Conservation (phyloP, 257 asterid genomes). For the Ilex asprella region DNA sequence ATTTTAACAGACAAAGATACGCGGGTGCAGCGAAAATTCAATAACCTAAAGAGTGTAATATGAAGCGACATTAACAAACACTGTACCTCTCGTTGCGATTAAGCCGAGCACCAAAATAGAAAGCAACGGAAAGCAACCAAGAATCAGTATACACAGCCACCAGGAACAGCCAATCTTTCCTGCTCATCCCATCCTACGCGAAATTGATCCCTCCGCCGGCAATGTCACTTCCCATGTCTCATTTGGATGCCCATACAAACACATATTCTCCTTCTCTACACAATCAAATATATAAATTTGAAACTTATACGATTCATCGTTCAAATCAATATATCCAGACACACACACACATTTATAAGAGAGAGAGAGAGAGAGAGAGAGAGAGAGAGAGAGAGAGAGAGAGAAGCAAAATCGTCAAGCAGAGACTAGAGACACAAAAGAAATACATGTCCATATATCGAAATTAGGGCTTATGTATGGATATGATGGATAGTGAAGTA, state of each 20-base stretch:
- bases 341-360: neutral
- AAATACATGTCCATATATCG: too few relatives aligned
- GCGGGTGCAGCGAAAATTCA: too few relatives aligned
- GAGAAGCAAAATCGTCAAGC: neutral
- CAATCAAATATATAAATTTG: neutral
- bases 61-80: neutral
- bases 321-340: neutral
- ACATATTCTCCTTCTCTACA: slow-evolving; percentile 19
- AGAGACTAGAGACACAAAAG: neutral
- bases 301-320: neutral
- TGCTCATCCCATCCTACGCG: slow-evolving; percentile 20
- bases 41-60: too few relatives aligned
- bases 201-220: slow-evolving; percentile 24
- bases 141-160: slow-evolving; percentile 12
- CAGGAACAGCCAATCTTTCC: slow-evolving; percentile 6
- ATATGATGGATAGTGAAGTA: neutral
- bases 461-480: too few relatives aligned
- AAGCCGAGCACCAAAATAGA: slow-evolving; percentile 21
- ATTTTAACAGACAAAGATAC: too few relatives aligned
- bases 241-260: slow-evolving; percentile 25
- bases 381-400: too few relatives aligned
- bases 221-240: slow-evolving; percentile 20
- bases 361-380: neutral
- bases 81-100: slow-evolving; percentile 18
- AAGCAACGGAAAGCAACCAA: slow-evolving; percentile 22